Conservation (phyloP, 2,329 filamentous ascomycete genomes). For the Alternaria arbusti region DNA sequence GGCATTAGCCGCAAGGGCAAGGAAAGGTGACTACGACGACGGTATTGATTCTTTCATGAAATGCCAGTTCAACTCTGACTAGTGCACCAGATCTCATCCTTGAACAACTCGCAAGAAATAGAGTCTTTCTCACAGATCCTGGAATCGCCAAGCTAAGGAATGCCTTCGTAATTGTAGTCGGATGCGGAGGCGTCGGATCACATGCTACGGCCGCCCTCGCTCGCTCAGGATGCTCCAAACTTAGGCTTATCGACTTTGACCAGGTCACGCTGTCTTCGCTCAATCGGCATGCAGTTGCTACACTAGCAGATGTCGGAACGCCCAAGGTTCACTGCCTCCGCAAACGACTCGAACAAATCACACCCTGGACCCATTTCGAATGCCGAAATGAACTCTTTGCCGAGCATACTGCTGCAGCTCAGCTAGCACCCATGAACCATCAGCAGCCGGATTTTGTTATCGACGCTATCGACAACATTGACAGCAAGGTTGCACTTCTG, state of each 20-base stretch:
- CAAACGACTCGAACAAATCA: constrained; percentile 80
- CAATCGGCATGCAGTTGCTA: constrained; percentile 95
- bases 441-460: constrained; percentile 84
- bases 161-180: constrained; percentile 87
- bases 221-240: constrained; percentile 84
- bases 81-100: constrained; percentile 75
- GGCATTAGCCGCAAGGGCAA: constrained; percentile 64
- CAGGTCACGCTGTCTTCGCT: constrained; percentile 94
- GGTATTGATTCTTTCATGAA: constrained; percentile 45
- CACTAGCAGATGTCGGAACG: constrained; percentile 88
- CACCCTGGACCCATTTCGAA: constrained; percentile 92
- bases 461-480: constrained; percentile 98
- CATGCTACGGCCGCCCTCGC: constrained; percentile 87
- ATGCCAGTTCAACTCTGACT: constrained; percentile 3
- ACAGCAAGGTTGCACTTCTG: constrained; percentile 90
- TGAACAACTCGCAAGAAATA: constrained; percentile 91
- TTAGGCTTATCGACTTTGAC: constrained; percentile 94
- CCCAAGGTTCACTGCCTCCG: constrained; percentile 88
- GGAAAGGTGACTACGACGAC: constrained; percentile 69
- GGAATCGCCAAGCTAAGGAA: constrained; percentile 80
- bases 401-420: constrained; percentile 65
- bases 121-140: constrained; percentile 84
- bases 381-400: constrained; percentile 84
- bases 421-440: constrained; percentile 73
- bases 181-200: constrained; percentile 92